Percentiles rank a stretch among this genome's conserved stretches.
Conservation (phyloP, 306 rosid species). For the Rubus idaeus region DNA sequence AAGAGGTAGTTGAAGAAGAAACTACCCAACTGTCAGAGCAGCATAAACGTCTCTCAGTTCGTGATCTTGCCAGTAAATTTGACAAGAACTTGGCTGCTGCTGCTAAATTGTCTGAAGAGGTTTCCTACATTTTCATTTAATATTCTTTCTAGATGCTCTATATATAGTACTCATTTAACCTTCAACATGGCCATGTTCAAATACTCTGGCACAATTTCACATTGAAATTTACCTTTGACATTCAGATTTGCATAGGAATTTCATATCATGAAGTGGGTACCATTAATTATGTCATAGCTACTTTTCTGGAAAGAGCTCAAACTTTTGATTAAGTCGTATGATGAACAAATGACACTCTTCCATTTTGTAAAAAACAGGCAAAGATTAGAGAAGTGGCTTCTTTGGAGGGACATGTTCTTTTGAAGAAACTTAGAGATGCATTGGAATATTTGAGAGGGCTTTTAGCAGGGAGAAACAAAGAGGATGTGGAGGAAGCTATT, state of each 20-base stretch:
- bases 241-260: background rate
- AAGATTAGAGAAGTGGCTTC: conserved; percentile 87
- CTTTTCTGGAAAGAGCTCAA: conserved; percentile 13
- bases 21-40: conserved; percentile 72
- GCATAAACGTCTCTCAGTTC: conserved; percentile 95
- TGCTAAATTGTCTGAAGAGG: conserved; percentile 92
- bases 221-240: background rate
- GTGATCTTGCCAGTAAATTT: conserved; percentile 94
- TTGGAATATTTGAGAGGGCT: conserved; percentile 74
- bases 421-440: conserved; percentile 96
- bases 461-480: conserved; percentile 75
- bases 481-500: conserved; percentile 95
- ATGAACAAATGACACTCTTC: conserved; percentile 3
- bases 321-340: conserved; percentile 7
- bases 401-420: conserved; percentile 95
- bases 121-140: conserved; percentile 27
- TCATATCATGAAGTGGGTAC: background rate
- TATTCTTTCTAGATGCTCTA: conserved; percentile 13
- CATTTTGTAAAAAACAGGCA: conserved; percentile 52
- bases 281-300: background rate
- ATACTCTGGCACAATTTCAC: background rate
- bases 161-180: background rate
- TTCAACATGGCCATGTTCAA: background rate
- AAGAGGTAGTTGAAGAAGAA: conserved; percentile 77
- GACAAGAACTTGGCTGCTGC: conserved; percentile 94